These are phyloP conservation scores for Solanum pinnatisectum DNA, from an alignment of 257 asterid genomes.

Conservation along the genomic window DNA sequence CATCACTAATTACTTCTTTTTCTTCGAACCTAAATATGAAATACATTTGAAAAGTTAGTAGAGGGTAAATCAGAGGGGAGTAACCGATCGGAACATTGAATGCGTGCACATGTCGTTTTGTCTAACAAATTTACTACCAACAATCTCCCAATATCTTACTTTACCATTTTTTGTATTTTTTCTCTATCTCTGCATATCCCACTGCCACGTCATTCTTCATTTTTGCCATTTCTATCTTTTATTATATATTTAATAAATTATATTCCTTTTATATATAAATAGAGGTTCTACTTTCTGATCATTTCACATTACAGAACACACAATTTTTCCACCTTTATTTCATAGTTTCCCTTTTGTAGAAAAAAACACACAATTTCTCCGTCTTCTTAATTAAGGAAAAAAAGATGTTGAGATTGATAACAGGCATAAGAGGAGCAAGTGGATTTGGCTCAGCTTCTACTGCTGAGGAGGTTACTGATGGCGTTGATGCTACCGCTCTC, in stretches of 20 bases:
- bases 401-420: constrained; percentile 31
- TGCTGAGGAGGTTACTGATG: constrained; percentile 45
- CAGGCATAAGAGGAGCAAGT: constrained; percentile 40
- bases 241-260: background rate
- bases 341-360: background rate
- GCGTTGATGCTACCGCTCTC: constrained; percentile 37
- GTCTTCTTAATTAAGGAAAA: too few species aligned
- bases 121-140: background rate
- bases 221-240: background rate
- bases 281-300: background rate
- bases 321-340: too few species aligned
- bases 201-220: background rate
- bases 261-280: background rate
- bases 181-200: background rate
- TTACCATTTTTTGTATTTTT: background rate
- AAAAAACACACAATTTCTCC: background rate
- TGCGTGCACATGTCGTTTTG: background rate
- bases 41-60: background rate
- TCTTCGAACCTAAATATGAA: background rate
- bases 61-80: background rate
- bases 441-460: constrained; percentile 53
- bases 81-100: background rate
- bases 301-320: background rate
- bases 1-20: background rate
- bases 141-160: background rate